Evolutionary conservation across 2,329 filamentous ascomycete species (phyloP).

Genomic region (Ophiostoma australiae): DNA sequence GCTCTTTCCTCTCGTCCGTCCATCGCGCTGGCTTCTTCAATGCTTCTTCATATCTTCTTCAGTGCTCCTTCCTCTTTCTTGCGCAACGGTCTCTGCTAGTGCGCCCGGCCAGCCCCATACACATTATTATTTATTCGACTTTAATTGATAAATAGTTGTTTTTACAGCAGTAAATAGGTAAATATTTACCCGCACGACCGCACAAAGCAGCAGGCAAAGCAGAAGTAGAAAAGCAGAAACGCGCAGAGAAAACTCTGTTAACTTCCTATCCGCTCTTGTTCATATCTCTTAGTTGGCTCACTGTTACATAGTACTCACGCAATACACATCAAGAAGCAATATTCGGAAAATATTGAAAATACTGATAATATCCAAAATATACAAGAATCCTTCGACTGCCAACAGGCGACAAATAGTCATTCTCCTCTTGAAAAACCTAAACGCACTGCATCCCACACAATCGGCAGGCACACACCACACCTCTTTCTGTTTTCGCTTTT

Average conservation of each 20-base stretch:
- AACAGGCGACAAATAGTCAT: not conserved
- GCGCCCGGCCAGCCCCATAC: not conserved
- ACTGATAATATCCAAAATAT: not conserved
- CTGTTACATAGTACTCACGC: not conserved
- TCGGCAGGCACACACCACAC: slow-evolving; percentile 6
- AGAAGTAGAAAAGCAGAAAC: not conserved
- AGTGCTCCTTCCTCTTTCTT: not conserved
- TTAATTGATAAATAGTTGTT: not conserved
- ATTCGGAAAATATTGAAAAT: not conserved
- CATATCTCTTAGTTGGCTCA: not conserved
- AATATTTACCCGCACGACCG: slow-evolving; percentile 6
- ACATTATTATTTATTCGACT: not conserved
- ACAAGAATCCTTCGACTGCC: not conserved
- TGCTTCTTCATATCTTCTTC: too few species aligned
- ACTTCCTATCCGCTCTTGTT: slow-evolving; percentile 27
- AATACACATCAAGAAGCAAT: not conserved
- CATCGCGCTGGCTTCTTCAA: not conserved
- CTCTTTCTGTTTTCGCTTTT: slow-evolving; percentile 9
- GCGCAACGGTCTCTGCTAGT: not conserved
- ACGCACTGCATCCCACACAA: slow-evolving; percentile 4
- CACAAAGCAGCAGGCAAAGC: slow-evolving; percentile 7
- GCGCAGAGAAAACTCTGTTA: slow-evolving; percentile 27
- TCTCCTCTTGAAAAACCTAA: not conserved
- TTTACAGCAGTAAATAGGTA: not conserved
- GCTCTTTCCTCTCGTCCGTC: not conserved